Evolutionary conservation across 2,329 filamentous ascomycete species (phyloP).

Genomic region (Alternaria sp.): DNA sequence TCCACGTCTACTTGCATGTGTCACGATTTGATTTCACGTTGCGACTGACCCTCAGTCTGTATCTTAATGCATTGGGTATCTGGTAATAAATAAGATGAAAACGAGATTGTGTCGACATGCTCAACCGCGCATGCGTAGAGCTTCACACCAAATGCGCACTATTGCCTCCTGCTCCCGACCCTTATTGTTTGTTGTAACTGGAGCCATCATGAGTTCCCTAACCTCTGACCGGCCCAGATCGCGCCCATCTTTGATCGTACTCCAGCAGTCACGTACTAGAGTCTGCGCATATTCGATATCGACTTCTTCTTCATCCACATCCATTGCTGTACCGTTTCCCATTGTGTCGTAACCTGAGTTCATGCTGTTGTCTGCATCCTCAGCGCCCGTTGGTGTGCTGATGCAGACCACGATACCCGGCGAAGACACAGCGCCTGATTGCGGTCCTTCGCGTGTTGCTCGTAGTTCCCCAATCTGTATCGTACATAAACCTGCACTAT

Average conservation of each 20-base stretch:
- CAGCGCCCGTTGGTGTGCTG: slow-evolving; percentile 22
- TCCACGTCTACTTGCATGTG: not conserved
- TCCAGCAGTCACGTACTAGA: slow-evolving; percentile 39
- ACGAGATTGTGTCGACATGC: not conserved
- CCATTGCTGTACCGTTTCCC: slow-evolving; percentile 4
- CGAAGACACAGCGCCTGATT: slow-evolving; percentile 25
- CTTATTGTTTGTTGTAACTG: slow-evolving; percentile 5
- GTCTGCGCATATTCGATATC: slow-evolving; percentile 36
- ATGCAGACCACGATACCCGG: slow-evolving; percentile 44
- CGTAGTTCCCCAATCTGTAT: slow-evolving; percentile 43
- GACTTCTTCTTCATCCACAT: slow-evolving; percentile 12
- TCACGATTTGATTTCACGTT: not conserved
- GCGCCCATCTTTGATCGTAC: slow-evolving; percentile 26
- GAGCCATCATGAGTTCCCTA: slow-evolving; percentile 38
- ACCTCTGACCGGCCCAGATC: slow-evolving; percentile 39
- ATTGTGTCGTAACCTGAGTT: not conserved
- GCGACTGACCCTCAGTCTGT: not conserved
- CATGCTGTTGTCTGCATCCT: slow-evolving; percentile 9
- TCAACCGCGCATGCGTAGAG: slow-evolving; percentile 39
- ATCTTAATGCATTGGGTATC: not conserved
- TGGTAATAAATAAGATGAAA: not conserved
- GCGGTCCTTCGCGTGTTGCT: slow-evolving; percentile 27
- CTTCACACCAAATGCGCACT: slow-evolving; percentile 47
- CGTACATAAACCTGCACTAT: slow-evolving; percentile 32
- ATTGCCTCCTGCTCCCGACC: slow-evolving; percentile 28